Evolutionary conservation across 1,139 yeast species (phyloP), one percentile per base, ranked within the genome.

Genomic region (Kazachstania sp.): DNA sequence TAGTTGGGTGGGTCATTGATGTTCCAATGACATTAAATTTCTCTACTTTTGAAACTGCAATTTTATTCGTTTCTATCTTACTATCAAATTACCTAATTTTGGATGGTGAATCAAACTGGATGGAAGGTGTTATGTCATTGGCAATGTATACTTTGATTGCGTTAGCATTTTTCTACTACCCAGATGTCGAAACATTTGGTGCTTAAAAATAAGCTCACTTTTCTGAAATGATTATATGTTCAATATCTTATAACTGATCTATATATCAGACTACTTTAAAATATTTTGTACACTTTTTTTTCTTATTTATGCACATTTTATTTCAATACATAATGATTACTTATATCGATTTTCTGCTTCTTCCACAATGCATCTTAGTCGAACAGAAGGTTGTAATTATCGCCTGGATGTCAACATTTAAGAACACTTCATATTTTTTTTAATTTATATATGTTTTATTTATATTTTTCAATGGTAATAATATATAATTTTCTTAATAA

Each of bases 81-180:
- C 80, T 94, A 52, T 79, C 94, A 45, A 90, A 90, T 63, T 84
- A 86, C 67, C 77, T 90, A 57, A 82, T 92, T 53, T 74, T 84
- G 52, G 98, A 92, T 66, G 98, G 98, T 49, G 95, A 88, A 66
- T 81, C 92, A 54, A 92, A 92, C 67, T 92, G 97, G 96, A 76
- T 92, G 49, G 98, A 92, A 71, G 98, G 98, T 48, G 87, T 83
- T 41, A 83, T 92, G 94, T 73, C 94, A 56, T 67, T 92, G 50
- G 81, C 95, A 49, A 86, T 95, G 48, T 94, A 94, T 64, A 67
- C 82, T 49, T 82, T 94, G 49, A 81, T 88, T 47, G 95, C 95
- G 3, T 72, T 92, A 58, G 92, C 97, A 0, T 90, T 92, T 71
- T 86, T 76, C 70, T 85, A 78, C 68, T 66, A 69, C 47, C 75